Evolutionary conservation across 257 asterid genomes (phyloP).

Genomic region (Linderniella brevidens): DNA sequence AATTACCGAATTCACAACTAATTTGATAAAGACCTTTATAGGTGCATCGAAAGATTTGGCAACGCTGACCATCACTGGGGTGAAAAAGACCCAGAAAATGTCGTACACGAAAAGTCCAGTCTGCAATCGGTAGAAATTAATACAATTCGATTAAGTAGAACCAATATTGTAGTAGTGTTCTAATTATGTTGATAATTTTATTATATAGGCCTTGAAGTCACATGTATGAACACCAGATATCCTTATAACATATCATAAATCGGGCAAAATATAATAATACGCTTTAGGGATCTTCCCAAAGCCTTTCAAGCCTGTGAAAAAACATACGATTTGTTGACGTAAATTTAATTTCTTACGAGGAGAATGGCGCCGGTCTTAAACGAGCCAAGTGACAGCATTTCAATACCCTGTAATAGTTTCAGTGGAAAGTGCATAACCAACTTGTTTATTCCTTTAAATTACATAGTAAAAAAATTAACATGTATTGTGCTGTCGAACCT

Average conservation of each 20-base stretch:
- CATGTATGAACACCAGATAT: not conserved
- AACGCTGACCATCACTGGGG: constrained; percentile 97
- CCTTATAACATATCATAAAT: not conserved
- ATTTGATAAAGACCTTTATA: constrained; percentile 41
- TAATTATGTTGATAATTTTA: not conserved
- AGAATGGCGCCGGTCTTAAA: constrained; percentile 95
- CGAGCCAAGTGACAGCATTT: constrained; percentile 96
- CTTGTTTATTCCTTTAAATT: not conserved
- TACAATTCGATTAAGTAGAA: not conserved
- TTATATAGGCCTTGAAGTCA: not conserved
- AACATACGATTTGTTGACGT: not conserved
- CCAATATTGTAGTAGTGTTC: too few relatives aligned
- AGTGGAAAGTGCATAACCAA: too few relatives aligned
- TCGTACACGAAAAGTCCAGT: constrained; percentile 87
- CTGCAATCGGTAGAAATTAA: constrained; percentile 26
- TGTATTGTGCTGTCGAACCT: constrained; percentile 4
- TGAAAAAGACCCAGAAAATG: constrained; percentile 95
- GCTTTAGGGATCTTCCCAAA: not conserved
- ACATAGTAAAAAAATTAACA: constrained; percentile 4
- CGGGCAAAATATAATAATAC: not conserved
- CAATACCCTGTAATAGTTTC: constrained; percentile 51
- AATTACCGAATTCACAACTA: constrained; percentile 1
- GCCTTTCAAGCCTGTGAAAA: not conserved
- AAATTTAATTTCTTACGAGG: constrained; percentile 36
- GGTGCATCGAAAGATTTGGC: constrained; percentile 98